Base-by-base conservation (phyloP, 257 asterid species). In the Eucommia ulmoides region DNA sequence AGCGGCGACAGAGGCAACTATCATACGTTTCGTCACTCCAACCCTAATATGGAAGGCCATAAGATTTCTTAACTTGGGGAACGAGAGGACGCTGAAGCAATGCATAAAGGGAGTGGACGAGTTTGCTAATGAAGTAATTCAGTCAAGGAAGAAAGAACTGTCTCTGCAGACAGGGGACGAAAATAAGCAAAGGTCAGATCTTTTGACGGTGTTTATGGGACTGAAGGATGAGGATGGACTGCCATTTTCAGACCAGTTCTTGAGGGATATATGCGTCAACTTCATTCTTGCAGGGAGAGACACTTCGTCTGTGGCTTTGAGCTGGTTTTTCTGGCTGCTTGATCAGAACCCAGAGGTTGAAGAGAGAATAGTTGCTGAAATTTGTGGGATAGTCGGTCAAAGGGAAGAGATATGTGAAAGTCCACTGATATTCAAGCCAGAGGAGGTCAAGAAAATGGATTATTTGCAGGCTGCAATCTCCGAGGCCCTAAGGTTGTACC, bases 251-350 rank as follows among this genome's bases (percentile, higher is more conserved):
- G 85, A 80, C 8, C 68, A 57, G 50, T 68, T 82, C 22, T 64
- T 89, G 77, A 58, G 94, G 11, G 97, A 89, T 56, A 68, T 89
- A 18, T 89, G 97, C 19, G 97, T 89, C 50, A 89, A 89, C 33
- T 89, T 89, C 58, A 89, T 89, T 15, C 50, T 89, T 53, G 97
- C 97, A 0, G 97, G 97, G 46, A 72, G 97, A 65, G 97, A 89
- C 72, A 89, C 97, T 49, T 88, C 97, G 4, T 88, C 97, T 16
- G 97, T 88, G 35, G 97, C 97, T 19, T 62, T 88, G 1, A 82
- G 93, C 71, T 84, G 97, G 97, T 89, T 89, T 52, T 89, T 89
- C 80, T 89, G 97, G 97, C 68, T 89, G 45, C 56, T 85, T 41
- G 42, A 61, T 46, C 24, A 18, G 52, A 70, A 78, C 65, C 80